phyloP scores from a whole-genome alignment of 331 rosid species.

The Acacia pycnantha region DNA sequence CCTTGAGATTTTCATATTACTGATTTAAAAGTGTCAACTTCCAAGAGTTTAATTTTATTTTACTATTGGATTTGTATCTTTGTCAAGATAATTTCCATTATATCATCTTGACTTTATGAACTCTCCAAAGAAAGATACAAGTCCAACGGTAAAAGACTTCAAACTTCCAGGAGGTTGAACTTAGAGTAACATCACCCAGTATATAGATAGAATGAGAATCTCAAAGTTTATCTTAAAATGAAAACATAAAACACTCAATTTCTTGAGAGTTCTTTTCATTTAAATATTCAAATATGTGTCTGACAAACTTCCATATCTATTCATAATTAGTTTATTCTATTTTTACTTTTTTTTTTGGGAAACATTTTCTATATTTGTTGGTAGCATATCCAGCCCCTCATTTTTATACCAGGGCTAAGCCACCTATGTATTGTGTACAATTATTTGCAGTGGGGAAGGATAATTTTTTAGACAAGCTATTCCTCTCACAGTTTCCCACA shows the following conservation, averaged over 20 bases:
- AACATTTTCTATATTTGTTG: background rate
- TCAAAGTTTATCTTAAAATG: background rate
- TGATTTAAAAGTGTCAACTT: background rate
- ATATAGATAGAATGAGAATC: background rate
- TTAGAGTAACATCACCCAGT: background rate
- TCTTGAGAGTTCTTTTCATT: background rate
- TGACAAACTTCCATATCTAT: background rate
- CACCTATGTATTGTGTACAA: constrained; percentile 22
- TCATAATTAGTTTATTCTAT: background rate
- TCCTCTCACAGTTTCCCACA: background rate
- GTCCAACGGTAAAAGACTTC: background rate
- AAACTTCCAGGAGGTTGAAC: background rate
- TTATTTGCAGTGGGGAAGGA: constrained; percentile 21
- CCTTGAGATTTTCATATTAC: background rate
- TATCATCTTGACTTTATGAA: background rate
- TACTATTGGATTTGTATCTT: background rate
- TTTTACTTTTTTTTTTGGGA: too few relatives aligned
- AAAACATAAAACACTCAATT: background rate
- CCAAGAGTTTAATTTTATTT: background rate
- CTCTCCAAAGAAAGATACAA: background rate
- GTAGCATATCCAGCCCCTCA: constrained; percentile 37
- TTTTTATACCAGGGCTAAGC: constrained; percentile 41
- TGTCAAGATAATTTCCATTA: background rate
- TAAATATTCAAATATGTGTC: background rate
- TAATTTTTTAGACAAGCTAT: constrained; percentile 22